Percentiles rank a stretch among this genome's conserved stretches.
phyloP scores from a whole-genome alignment of 1,139 yeast species.

The Meyerozyma smithsonii region DNA sequence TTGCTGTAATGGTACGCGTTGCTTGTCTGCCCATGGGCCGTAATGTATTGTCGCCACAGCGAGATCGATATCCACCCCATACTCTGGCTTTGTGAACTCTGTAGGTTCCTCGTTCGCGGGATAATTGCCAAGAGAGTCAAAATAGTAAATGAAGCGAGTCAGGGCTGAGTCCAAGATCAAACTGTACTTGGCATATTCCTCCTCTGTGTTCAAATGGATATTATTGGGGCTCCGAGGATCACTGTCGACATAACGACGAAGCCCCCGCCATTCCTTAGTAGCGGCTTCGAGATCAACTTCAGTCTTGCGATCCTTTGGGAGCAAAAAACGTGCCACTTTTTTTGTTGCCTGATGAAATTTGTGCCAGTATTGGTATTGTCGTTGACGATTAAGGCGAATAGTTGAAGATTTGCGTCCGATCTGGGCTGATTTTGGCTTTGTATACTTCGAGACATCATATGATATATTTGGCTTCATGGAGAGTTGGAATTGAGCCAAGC shows the following conservation, averaged over 20 bases:
- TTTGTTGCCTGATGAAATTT: conserved; percentile 19
- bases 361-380: conserved; percentile 20
- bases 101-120: conserved; percentile 24
- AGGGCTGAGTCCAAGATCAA: conserved; percentile 61
- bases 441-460: conserved; percentile 25
- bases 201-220: conserved; percentile 27
- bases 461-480: conserved; percentile 68
- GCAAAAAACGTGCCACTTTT: conserved; percentile 3
- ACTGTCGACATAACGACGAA: conserved; percentile 40
- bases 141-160: conserved; percentile 54
- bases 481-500: conserved; percentile 48
- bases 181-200: conserved; percentile 84
- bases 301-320: background rate
- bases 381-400: conserved; percentile 12
- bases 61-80: conserved; percentile 58
- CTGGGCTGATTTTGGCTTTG: conserved; percentile 5
- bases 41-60: conserved; percentile 68
- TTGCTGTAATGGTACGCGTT: conserved; percentile 60
- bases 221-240: conserved; percentile 26
- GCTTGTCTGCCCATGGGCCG: conserved; percentile 96
- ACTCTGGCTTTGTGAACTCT: conserved; percentile 46
- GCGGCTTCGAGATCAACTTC: conserved; percentile 6
- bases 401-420: conserved; percentile 7
- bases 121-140: conserved; percentile 66
- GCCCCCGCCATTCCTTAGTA: conserved; percentile 34